Evolutionary conservation across 805 yeast species (phyloP).

Genomic region (Lipomyces oligophaga): DNA sequence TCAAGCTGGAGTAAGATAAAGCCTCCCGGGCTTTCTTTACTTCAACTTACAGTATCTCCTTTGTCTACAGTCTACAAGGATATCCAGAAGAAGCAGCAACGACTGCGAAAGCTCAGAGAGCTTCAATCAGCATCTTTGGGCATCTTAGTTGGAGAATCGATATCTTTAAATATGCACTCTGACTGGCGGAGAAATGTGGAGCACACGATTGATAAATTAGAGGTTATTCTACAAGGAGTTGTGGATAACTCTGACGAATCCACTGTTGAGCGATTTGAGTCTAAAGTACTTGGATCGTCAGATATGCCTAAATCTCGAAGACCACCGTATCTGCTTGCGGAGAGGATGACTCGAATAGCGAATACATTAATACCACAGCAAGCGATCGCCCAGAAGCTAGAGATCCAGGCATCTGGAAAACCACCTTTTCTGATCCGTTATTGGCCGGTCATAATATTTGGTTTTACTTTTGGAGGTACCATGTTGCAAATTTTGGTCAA

Average conservation of each 20-base stretch:
- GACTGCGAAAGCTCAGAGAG: constrained; percentile 22
- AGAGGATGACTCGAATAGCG: constrained; percentile 17
- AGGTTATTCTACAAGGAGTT: constrained; percentile 11
- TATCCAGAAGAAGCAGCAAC: constrained; percentile 20
- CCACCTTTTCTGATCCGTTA: constrained; percentile 50
- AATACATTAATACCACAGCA: constrained; percentile 24
- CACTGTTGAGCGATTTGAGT: constrained; percentile 7
- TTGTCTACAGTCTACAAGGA: constrained; percentile 24
- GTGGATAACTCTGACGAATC: background rate
- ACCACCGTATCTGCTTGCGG: constrained; percentile 23
- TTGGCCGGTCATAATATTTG: constrained; percentile 58
- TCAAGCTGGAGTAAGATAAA: too few species aligned
- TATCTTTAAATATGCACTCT: constrained; percentile 3
- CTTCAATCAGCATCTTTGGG: constrained; percentile 31
- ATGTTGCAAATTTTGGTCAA: constrained; percentile 46
- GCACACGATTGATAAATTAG: constrained; percentile 21
- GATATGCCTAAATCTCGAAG: constrained; percentile 1
- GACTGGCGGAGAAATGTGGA: constrained; percentile 29
- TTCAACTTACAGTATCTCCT: constrained; percentile 24
- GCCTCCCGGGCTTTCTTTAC: too few species aligned
- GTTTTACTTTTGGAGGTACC: constrained; percentile 49
- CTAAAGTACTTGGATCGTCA: constrained; percentile 5
- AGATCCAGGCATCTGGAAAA: constrained; percentile 28
- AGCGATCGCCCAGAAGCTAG: constrained; percentile 4
- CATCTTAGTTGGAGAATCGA: constrained; percentile 25